phyloP scores from a whole-genome alignment of 2,329 filamentous ascomycete species.

The Aspergillus awamori region DNA sequence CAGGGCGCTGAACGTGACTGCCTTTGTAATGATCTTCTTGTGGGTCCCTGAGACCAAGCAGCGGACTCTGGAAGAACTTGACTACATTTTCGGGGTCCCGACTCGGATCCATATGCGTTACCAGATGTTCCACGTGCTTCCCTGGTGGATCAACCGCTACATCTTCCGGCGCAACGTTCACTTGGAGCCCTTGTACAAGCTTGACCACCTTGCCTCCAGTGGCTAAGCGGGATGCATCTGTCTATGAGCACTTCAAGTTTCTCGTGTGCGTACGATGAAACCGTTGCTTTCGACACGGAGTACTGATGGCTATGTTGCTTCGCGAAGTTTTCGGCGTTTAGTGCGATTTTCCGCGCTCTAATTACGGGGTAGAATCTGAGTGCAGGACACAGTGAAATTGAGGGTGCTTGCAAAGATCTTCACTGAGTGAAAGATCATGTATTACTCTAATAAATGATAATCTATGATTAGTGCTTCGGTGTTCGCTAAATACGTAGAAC shows the following conservation, averaged over 20 bases:
- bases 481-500: neutral
- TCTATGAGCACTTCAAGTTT: neutral
- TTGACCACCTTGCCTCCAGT: constrained; percentile 35
- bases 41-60: constrained; percentile 62
- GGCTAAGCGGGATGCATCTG: constrained; percentile 1
- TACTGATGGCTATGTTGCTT: neutral
- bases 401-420: neutral
- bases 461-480: constrained; percentile 2
- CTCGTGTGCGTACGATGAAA: neutral
- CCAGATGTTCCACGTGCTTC: constrained; percentile 59
- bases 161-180: constrained; percentile 54
- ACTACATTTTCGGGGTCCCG: constrained; percentile 62
- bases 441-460: constrained; percentile 7
- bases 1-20: constrained; percentile 60
- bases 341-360: constrained; percentile 4
- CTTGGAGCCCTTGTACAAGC: constrained; percentile 56
- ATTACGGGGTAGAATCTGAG: neutral
- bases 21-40: constrained; percentile 66
- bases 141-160: constrained; percentile 64
- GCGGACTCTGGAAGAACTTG: constrained; percentile 59
- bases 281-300: neutral
- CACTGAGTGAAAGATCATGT: constrained; percentile 3
- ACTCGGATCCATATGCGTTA: constrained; percentile 61
- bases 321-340: neutral
- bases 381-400: neutral